Base-by-base conservation (phyloP, 2,329 filamentous ascomycete species). In the Akanthomyces lecanii region DNA sequence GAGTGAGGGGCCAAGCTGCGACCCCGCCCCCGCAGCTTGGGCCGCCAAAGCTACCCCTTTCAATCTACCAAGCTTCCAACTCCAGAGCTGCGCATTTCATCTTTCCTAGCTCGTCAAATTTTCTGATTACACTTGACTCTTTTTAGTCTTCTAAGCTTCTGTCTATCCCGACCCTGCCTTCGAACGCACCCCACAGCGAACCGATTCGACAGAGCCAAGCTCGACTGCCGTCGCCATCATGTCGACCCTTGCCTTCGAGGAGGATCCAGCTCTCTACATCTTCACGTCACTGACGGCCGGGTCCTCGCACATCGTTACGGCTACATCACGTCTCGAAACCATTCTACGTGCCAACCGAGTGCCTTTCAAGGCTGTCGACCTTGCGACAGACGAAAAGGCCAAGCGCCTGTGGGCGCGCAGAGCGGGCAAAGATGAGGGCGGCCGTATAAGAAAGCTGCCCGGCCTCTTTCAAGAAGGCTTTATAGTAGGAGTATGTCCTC, bases 211-310 rank as follows among this genome's bases (percentile, higher is more conserved):
- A 11, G 11, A 48, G 18, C 56, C 23, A 42, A 57, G 54, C 40
- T 36, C 36, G 5, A n/a, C 45, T 28, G 25, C n/a, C 25, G 10
- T 16, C 28, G 18, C 23, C 52, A 53, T 30, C 40, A 21, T 25
- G 64, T 70, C 65, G 65, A 77, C 77, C 72, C 73, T 74, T 53
- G 77, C 80, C 60, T 83, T 79, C 73, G 80, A 80, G 67, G 82
- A 80, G 68, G 89, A 91, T 74, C 85, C 89, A 55, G 82, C 88
- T 33, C 87, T 99, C 66, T 99, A 95, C 80, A 89, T 99, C 70
- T 97, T 96, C 79, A 98, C 95, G 65, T 98, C 94, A 60, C 84
- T 99, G 62, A 98, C 95, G 23, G 91, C 95, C 64, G 95, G 95
- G 67, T 97, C 92, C 47, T 96, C 92, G 28, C 92, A 97, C 76